Evolutionary conservation across 768 basidiomycete genomes (phyloP).

Genomic region (Leccinum sublutescens): DNA sequence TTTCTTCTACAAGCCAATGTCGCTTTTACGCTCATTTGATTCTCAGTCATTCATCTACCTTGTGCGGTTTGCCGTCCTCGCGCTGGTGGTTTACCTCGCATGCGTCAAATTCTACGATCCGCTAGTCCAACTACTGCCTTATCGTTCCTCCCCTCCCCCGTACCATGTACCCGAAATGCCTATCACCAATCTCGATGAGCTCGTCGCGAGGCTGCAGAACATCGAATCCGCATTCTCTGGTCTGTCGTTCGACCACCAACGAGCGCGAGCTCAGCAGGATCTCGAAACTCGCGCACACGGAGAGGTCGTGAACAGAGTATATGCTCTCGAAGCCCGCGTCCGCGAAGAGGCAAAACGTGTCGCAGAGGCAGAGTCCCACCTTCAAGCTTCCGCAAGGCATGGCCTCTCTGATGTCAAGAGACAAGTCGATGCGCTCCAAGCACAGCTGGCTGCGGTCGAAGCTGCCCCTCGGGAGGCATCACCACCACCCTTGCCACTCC

Average conservation of each 20-base stretch:
- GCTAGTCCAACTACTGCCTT: conserved; percentile 33
- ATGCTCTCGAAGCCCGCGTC: conserved; percentile 54
- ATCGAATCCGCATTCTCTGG: conserved; percentile 64
- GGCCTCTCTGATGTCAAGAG: conserved; percentile 49
- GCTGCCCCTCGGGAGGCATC: conserved; percentile 20
- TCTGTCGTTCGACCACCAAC: conserved; percentile 55
- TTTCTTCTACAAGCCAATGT: conserved; percentile 47
- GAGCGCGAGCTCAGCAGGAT: conserved; percentile 49
- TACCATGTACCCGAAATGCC: conserved; percentile 60
- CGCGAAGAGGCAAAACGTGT: conserved; percentile 44
- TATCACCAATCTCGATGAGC: conserved; percentile 62
- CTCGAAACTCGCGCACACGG: conserved; percentile 48
- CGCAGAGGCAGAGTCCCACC: conserved; percentile 52
- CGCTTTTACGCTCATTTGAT: conserved; percentile 36
- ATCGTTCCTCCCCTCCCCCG: conserved; percentile 27
- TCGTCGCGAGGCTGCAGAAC: conserved; percentile 57
- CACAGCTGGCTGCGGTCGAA: conserved; percentile 36
- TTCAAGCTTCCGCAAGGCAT: conserved; percentile 43
- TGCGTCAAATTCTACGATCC: conserved; percentile 45
- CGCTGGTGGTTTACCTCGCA: conserved; percentile 41
- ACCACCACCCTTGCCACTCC: conserved; percentile 13
- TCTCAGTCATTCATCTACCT: conserved; percentile 34
- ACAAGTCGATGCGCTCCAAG: conserved; percentile 55
- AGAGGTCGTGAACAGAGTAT: conserved; percentile 55
- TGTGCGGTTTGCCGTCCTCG: conserved; percentile 44